Evolutionary conservation across 441 rosid genomes (phyloP), one percentile per base, ranked within the genome.

Genomic region (Jatropha podagrica): DNA sequence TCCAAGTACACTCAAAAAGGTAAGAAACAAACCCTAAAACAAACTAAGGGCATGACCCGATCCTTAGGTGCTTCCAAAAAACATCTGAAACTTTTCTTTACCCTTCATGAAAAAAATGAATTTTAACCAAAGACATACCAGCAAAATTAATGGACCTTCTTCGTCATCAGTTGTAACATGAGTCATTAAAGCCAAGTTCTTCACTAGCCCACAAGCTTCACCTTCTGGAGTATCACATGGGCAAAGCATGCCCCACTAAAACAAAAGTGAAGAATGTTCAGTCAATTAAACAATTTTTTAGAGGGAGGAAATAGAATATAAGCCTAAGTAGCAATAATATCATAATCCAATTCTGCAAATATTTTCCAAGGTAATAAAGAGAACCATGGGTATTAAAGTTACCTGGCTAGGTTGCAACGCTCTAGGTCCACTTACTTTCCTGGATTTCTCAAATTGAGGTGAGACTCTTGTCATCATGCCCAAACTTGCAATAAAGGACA

Each of bases 371-470:
- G 72, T 54, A 74, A 72, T 63, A 58, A 32, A 41, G 60, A 70
- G 71, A 81, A 4, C 10, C 27, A 76, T 60, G 6, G 48, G 10
- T 0, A 44, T 18, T 79, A 26, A 41, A 74, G 3, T 77, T 83
- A 96, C 98, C 94, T 96, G 98, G 81, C 98, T 96, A 67, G 99
- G 99, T 84, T 96, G 98, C 89, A 96, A 88, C 17, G 99, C 97
- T 85, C 98, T 90, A 48, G 99, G 98, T 81, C 99, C 99, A 87
- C 99, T 94, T 62, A 92, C 99, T 96, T 96, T 94, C 84, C 97
- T 92, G 49, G 99, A 96, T 88, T 94, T 96, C 86, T 94, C 97
- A 79, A 96, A 96, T 73, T 94, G 99, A 67, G 98, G 98, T 41
- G 79, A 68, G 79, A 94, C 80, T 87, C 88, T 92, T 46, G 99